Evolutionary conservation across 805 yeast species (phyloP).

Genomic region (Clavispora asparagi): DNA sequence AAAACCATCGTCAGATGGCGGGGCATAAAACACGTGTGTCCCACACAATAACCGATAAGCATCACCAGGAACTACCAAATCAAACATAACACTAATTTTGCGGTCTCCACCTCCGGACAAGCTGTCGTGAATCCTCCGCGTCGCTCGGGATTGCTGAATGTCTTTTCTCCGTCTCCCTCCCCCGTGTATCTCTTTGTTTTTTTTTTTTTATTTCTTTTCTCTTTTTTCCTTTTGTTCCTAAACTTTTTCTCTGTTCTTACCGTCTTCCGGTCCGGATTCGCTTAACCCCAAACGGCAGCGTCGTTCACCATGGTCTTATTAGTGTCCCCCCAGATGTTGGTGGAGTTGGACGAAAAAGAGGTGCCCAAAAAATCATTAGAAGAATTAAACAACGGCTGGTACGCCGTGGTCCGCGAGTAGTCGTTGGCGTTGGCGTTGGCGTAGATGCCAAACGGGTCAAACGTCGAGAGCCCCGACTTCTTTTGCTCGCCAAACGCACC

Average conservation of each 20-base stretch:
- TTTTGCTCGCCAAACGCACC: background rate
- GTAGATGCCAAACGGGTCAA: conserved; percentile 22
- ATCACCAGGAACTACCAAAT: background rate
- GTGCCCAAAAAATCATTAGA: conserved; percentile 13
- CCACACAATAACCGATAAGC: background rate
- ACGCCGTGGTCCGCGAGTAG: conserved; percentile 2
- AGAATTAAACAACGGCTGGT: conserved; percentile 13
- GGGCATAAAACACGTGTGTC: background rate
- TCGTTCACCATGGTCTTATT: conserved; percentile 13
- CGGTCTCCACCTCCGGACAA: background rate
- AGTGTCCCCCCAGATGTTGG: conserved; percentile 24
- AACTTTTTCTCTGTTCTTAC: background rate
- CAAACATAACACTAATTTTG: background rate
- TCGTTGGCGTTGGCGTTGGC: conserved; percentile 7
- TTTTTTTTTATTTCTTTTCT: background rate
- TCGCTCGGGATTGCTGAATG: background rate
- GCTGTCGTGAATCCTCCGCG: background rate
- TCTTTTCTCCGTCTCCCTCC: background rate
- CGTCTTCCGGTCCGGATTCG: background rate
- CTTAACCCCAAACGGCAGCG: conserved; percentile 30
- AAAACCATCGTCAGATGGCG: background rate
- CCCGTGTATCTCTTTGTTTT: background rate
- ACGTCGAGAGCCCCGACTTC: conserved; percentile 10
- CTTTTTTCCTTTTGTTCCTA: background rate
- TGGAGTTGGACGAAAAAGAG: conserved; percentile 7